Evolutionary conservation across 1,284 basidiomycete species (phyloP).

Genomic region (Phlebopus sp.): DNA sequence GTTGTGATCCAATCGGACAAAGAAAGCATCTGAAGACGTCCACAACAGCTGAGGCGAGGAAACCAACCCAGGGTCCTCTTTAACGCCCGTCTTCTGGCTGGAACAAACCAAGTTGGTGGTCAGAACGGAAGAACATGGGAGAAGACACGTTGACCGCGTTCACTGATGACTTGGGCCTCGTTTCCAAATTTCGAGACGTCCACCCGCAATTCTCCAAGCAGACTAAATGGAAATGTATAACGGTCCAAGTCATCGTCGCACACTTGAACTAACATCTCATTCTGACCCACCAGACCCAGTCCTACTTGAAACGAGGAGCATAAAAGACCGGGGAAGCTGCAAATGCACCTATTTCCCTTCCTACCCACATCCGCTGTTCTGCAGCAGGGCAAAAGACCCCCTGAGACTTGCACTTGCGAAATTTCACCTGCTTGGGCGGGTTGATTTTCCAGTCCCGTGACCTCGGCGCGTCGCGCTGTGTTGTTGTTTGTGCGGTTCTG

Average conservation of each 20-base stretch:
- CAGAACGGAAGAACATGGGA: background rate
- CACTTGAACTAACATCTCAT: background rate
- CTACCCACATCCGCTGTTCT: too few species aligned
- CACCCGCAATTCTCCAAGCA: background rate
- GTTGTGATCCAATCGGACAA: constrained; percentile 56
- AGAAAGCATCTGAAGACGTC: constrained; percentile 18
- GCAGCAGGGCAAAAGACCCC: too few species aligned
- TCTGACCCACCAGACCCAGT: background rate
- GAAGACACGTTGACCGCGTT: background rate
- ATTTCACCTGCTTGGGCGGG: too few species aligned
- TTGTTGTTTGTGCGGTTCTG: constrained; percentile 18
- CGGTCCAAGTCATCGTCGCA: too few species aligned
- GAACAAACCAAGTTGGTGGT: background rate
- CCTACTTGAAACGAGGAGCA: constrained; percentile 1
- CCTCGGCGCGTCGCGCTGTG: constrained; percentile 20
- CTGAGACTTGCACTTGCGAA: too few species aligned
- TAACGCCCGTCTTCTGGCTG: background rate
- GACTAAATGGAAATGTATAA: background rate
- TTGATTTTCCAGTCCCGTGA: constrained; percentile 29
- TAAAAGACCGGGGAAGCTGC: background rate
- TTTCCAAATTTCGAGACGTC: background rate
- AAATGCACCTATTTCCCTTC: background rate
- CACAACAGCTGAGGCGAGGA: background rate
- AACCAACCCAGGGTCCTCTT: background rate
- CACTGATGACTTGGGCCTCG: background rate